A percentile compares a stretch with the other conserved stretches of the same genome.
Evolutionary conservation across 1,284 basidiomycete genomes (phyloP).

Genomic region (Moesziomyces sp.): DNA sequence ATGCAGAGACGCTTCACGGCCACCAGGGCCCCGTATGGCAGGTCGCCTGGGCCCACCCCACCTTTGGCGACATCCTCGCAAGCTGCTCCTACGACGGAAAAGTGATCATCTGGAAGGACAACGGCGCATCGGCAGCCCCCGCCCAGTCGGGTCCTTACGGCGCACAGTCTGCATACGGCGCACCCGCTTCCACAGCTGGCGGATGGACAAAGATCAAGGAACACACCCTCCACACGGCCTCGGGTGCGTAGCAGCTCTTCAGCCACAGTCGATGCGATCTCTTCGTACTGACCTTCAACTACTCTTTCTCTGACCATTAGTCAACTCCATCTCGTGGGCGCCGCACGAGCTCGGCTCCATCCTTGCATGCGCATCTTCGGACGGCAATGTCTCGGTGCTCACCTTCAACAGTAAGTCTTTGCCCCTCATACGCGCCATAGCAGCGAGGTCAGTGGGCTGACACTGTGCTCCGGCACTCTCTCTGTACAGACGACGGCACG

Average conservation of each 20-base stretch:
- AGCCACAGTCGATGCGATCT: background rate
- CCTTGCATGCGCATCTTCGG: constrained; percentile 95
- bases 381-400: constrained; percentile 95
- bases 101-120: constrained; percentile 97
- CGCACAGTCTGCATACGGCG: constrained; percentile 35
- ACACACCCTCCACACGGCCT: constrained; percentile 91
- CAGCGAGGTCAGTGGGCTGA: background rate
- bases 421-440: too few species aligned
- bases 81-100: constrained; percentile 98
- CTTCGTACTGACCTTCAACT: background rate
- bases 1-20: constrained; percentile 69
- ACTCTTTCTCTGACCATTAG: constrained; percentile 69
- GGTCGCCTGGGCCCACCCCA: constrained; percentile 98
- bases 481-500: constrained; percentile 84
- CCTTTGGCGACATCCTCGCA: constrained; percentile 88
- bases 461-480: background rate
- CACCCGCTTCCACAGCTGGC: constrained; percentile 34
- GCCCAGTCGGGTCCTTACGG: constrained; percentile 69
- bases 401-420: constrained; percentile 87
- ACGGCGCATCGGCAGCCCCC: constrained; percentile 70
- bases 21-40: constrained; percentile 99
- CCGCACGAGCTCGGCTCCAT: constrained; percentile 97
- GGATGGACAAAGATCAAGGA: constrained; percentile 96
- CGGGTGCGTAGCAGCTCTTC: constrained; percentile 73
- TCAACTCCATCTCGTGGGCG: constrained; percentile 98